Percentiles rank a stretch among this genome's conserved stretches.
Evolutionary conservation across 2,329 filamentous ascomycete genomes (phyloP).

Genomic region (Talaromyces sp.): DNA sequence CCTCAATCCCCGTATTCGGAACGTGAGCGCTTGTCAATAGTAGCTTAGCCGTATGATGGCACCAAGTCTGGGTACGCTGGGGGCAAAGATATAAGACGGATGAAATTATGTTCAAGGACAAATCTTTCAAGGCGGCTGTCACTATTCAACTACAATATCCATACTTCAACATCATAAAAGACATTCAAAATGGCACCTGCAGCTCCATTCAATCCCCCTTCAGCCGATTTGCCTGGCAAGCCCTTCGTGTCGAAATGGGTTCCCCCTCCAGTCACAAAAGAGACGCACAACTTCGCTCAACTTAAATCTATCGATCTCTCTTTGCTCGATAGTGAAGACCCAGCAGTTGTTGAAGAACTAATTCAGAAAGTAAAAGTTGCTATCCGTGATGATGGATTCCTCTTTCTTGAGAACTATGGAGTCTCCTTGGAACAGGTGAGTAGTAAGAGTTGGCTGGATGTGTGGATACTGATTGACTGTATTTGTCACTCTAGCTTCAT

Average conservation of each 20-base stretch:
- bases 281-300: constrained; percentile 45
- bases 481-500: constrained; percentile 34
- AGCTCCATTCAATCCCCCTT: constrained; percentile 42
- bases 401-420: constrained; percentile 52
- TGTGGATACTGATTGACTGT: neutral
- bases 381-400: constrained; percentile 46
- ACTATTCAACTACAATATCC: neutral
- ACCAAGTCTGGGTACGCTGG: neutral
- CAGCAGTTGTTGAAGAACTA: constrained; percentile 43
- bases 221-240: constrained; percentile 38
- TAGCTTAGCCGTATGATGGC: neutral
- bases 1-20: neutral
- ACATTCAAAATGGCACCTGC: constrained; percentile 19
- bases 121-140: neutral
- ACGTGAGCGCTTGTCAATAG: neutral
- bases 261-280: constrained; percentile 46
- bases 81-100: neutral
- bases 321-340: constrained; percentile 44
- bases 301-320: constrained; percentile 46
- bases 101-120: neutral
- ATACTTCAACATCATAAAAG: too few species aligned
- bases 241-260: constrained; percentile 44
- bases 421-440: constrained; percentile 43
- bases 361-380: constrained; percentile 44
- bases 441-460: neutral